Evolutionary conservation across 108 stramenopile species (phyloP).

Genomic region (Cyclotella choctawhatcheeana): DNA sequence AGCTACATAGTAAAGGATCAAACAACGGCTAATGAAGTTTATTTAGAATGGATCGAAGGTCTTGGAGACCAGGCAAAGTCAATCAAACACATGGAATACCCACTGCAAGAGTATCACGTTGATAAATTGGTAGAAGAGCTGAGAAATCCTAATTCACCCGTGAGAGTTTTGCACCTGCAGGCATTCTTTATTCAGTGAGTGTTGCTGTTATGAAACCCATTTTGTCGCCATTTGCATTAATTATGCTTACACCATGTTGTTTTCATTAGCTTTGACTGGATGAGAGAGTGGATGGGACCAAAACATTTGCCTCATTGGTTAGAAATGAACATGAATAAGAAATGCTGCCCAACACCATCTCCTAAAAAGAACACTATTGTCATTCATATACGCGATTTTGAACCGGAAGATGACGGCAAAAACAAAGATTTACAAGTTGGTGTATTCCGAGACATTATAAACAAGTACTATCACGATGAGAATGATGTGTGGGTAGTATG

Average conservation of each 20-base stretch:
- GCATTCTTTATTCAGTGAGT: conserved; percentile 28
- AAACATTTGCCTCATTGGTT: conserved; percentile 5
- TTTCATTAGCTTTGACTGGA: conserved; percentile 11
- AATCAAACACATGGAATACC: conserved; percentile 11
- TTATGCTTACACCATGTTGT: neutral
- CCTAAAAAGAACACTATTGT: conserved; percentile 8
- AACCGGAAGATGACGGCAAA: conserved; percentile 21
- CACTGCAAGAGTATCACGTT: neutral
- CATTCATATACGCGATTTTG: conserved; percentile 21
- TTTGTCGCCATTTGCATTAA: neutral
- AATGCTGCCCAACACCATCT: conserved; percentile 9
- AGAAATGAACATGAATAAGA: neutral
- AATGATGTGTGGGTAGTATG: conserved; percentile 13
- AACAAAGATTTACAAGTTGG: conserved; percentile 16
- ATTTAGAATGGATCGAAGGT: neutral
- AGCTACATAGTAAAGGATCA: neutral
- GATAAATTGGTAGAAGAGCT: conserved; percentile 4
- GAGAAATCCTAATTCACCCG: neutral
- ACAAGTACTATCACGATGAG: conserved; percentile 4
- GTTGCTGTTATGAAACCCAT: neutral
- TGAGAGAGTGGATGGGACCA: conserved; percentile 18
- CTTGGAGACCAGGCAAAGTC: conserved; percentile 5
- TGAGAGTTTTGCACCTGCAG: conserved; percentile 12
- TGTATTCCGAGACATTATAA: conserved; percentile 13
- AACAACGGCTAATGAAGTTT: neutral